Evolutionary conservation across 2,329 filamentous ascomycete species (phyloP).

Genomic region (Cladophialophora immunda): DNA sequence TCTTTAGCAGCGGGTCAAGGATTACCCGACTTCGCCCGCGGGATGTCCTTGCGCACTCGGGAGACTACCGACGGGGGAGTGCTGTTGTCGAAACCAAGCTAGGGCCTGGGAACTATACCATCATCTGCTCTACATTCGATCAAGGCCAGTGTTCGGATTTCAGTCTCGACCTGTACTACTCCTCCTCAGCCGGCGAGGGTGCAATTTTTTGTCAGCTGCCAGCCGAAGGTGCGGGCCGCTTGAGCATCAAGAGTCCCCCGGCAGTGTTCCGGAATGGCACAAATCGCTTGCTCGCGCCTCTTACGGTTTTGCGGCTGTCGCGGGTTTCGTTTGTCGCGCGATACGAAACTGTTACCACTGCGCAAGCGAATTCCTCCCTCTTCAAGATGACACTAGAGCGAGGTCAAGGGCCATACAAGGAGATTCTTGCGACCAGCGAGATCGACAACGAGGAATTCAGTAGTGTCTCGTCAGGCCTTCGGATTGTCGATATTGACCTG

Average conservation of each 20-base stretch:
- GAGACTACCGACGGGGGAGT: conserved; percentile 86
- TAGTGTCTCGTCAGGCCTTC: conserved; percentile 71
- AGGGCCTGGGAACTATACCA: conserved; percentile 72
- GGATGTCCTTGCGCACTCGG: conserved; percentile 82
- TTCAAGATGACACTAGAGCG: conserved; percentile 77
- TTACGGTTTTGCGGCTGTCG: conserved; percentile 65
- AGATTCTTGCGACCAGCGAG: conserved; percentile 63
- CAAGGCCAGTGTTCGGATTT: conserved; percentile 71
- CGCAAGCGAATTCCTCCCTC: conserved; percentile 48
- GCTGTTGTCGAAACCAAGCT: conserved; percentile 73
- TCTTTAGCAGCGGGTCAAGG: conserved; percentile 64
- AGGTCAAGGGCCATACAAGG: conserved; percentile 74
- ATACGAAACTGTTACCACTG: conserved; percentile 47
- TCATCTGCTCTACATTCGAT: conserved; percentile 42
- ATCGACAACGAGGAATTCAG: conserved; percentile 75
- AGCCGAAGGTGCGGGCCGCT: conserved; percentile 76
- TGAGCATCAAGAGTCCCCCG: conserved; percentile 68
- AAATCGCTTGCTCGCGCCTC: conserved; percentile 63
- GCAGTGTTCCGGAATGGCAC: conserved; percentile 60
- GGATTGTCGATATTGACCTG: conserved; percentile 78
- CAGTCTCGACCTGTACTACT: conserved; percentile 76
- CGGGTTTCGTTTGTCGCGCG: conserved; percentile 66
- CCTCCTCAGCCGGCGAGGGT: conserved; percentile 43
- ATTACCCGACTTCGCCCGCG: conserved; percentile 73
- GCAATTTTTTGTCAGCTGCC: conserved; percentile 63